Base-by-base conservation (phyloP, 1,284 basidiomycete genomes). In the Ustilago esculenta region DNA sequence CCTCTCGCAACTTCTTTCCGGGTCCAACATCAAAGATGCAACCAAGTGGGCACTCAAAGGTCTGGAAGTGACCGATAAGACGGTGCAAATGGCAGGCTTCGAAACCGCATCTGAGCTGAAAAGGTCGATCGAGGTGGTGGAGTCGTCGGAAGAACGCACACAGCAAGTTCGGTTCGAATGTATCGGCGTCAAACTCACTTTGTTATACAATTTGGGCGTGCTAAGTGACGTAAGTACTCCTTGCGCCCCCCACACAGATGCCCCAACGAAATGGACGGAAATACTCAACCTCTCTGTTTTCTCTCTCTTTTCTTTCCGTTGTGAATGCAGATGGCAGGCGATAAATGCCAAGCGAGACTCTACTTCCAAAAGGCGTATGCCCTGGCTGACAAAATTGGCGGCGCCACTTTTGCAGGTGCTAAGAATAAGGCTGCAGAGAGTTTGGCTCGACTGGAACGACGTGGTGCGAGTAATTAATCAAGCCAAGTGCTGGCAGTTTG, bases 191-290 rank as follows among this genome's bases (percentile, higher is more conserved):
- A 68, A 80, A 36, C 64, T 81, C 30, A 75, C 79, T 15, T 60
- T 81, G 0, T 47, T 81, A 17, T 79, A 73, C 70, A 81, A 81
- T 25, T 51, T 80, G 15, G 79, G 78, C 48, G 72, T 76, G 7
- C 25, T 68, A 17, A 43, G 30, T 32, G 70, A 72, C 21, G 53
- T 67, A 53, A 61, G 64, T 66, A 3, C n/a, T 3, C 15, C 36
- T 6, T 30, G 23, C n/a, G 14, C 27, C 25, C 20, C 15, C 21
- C 27, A 14, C n/a, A n/a, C n/a, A n/a, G n/a, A n/a, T n/a, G n/a
- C 0, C 20, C 29, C 15, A 7, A 14, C 27, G 11, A n/a, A n/a
- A n/a, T n/a, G n/a, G n/a, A n/a, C n/a, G n/a, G n/a, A n/a, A n/a
- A n/a, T n/a, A n/a, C n/a, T n/a, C n/a, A n/a, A n/a, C n/a, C n/a